Base-by-base conservation (phyloP, 2,329 filamentous ascomycete species). In the Mycocentrospora acerina region DNA sequence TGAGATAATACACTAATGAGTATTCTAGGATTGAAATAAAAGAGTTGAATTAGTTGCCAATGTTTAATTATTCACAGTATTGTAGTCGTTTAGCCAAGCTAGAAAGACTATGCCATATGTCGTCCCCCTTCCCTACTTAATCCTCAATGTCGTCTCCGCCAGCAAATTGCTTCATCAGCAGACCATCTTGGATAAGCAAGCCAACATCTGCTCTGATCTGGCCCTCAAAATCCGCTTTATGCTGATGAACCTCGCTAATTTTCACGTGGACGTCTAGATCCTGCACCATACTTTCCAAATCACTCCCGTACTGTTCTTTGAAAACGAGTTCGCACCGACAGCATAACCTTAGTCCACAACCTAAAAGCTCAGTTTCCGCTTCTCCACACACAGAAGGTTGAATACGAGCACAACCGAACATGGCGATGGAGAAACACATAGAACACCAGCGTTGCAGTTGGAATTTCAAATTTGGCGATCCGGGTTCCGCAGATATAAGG, bases 301-400 rank as follows among this genome's bases (percentile, higher is more conserved):
- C 29, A 1, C 42, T 36, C 0, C 16, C 29, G 28, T 36, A 50
- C 1, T 24, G 18, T n/a, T 42, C 31, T 8, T 35, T 32, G 3
- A 62, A 29, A n/a, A 19, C 25, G 4, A 8, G 3, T 22, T 48
- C 32, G 32, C 60, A 64, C 1, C 18, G 16, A 4, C 35, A 10
- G 32, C 64, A 67, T 4, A 66, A 42, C 2, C 46, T 37, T 3
- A 65, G 26, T 0, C 62, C 58, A 17, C 64, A 67, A 0, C 64
- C 61, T 0, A 45, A 28, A 4, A 51, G 28, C 4, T 48, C 37
- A 2, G 27, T 27, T 1, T 55, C 49, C 2, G 38, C 39, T 3
- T 36, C 41, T 6, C 19, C 36, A 1, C 24, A 30, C 7, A 44
- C 7, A 13, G 28, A 42, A 24, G 19, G 13, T 28, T 52, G 55